Base-by-base conservation (phyloP, 192 early-diverging fungal genomes). In the Coemansia brasiliensis region DNA sequence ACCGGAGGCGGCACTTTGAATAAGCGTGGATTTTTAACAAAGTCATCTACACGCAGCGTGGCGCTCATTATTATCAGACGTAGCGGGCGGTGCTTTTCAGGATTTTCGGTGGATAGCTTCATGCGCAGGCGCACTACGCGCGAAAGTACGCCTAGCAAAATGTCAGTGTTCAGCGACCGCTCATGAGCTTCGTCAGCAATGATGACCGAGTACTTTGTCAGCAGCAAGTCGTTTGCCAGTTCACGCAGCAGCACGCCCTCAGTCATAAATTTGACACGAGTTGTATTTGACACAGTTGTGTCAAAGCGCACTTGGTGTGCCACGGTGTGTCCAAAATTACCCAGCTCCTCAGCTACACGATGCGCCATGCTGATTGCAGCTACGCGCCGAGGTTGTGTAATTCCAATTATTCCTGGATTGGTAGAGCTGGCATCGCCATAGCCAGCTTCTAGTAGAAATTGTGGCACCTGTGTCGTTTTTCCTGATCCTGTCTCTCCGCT, bases 121-220 rank as follows among this genome's bases (percentile, higher is more conserved):
- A 88, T 87, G 45, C 98, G 83, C 52, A 98, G 61, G 15, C 78
- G 80, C 6, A 93, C 86, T 24, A 99, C 92, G 43, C 96, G 86
- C 49, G 92, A 92, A 8, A 99, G 75, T 59, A 95, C 95, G 35
- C 98, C 98, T 62, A 99, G 94, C 20, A 99, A 70, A 18, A 99
- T 95, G 67, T 99, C 98, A 0, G 96, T 98, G 63, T 96, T 96
- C 55, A 98, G 80, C 41, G 91, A 96, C 53, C 98, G 84, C 74
- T 98, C 98, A 82, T 99, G 98, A 5, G 98, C 96, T 72, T 99
- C 98, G 69, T 99, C 98, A 37, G 96, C 92, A 45, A 99, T 96
- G 24, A 99, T 89, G 22, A 85, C 90, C 2, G 94, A 96, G 67
- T 99, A 99, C 65, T 91, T 86, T 26, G 85, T 83, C n/a, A 99